Conservation (phyloP, 768 basidiomycete genomes). For the Termitomyces titanicus region DNA sequence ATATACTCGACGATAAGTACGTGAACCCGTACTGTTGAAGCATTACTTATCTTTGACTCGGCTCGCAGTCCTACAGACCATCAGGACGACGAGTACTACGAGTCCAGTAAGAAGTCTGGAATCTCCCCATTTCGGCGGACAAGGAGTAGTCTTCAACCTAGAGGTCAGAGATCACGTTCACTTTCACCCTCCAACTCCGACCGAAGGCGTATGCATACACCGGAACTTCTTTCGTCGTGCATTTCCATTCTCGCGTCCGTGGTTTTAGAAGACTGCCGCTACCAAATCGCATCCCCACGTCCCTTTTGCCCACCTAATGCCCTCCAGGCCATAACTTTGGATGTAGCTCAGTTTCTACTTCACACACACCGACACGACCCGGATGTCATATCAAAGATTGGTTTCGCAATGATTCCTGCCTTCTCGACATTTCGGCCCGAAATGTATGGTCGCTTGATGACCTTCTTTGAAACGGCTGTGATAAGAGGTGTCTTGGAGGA, state of each 20-base stretch:
- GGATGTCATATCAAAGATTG: slow-evolving; percentile 53
- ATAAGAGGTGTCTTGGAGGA: slow-evolving; percentile 51
- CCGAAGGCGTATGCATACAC: slow-evolving; percentile 29
- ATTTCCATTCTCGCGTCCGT: slow-evolving; percentile 61
- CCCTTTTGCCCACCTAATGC: slow-evolving; percentile 70
- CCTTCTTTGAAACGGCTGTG: slow-evolving; percentile 65
- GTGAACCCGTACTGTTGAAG: not conserved
- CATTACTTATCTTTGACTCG: not conserved
- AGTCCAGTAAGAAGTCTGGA: slow-evolving; percentile 21
- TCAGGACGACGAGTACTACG: slow-evolving; percentile 13
- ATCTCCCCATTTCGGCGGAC: slow-evolving; percentile 44
- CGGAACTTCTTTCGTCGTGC: slow-evolving; percentile 57
- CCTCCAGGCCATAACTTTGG: slow-evolving; percentile 68
- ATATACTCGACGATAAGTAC: slow-evolving; percentile 58
- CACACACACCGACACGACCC: slow-evolving; percentile 50
- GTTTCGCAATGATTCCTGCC: slow-evolving; percentile 69
- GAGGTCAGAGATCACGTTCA: slow-evolving; percentile 48
- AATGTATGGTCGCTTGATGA: slow-evolving; percentile 61
- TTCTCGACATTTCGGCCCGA: slow-evolving; percentile 62
- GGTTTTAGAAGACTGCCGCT: slow-evolving; percentile 70
- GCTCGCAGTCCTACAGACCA: slow-evolving; percentile 9
- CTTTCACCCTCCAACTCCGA: slow-evolving; percentile 47
- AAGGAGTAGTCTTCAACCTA: slow-evolving; percentile 37
- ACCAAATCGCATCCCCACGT: slow-evolving; percentile 52
- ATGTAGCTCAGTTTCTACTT: slow-evolving; percentile 67